A percentile compares a stretch with the other conserved stretches of the same genome.
Evolutionary conservation across 2,329 filamentous ascomycete species (phyloP).

Genomic region (Colletotrichum eleusines): DNA sequence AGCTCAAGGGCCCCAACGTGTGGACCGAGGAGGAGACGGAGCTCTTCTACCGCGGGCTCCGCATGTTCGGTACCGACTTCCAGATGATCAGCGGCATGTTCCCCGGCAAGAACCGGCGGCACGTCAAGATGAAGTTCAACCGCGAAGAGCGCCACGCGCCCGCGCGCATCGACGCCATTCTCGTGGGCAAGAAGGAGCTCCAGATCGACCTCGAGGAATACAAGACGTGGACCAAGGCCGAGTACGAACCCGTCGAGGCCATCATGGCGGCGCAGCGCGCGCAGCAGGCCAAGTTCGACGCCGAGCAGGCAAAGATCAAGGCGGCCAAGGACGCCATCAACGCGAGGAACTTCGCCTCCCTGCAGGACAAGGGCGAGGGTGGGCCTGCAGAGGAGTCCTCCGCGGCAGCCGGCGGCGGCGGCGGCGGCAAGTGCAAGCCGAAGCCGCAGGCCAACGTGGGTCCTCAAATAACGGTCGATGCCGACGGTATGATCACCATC

Average conservation of each 20-base stretch:
- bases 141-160: slow-evolving; percentile 80
- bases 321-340: slow-evolving; percentile 63
- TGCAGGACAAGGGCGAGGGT: slow-evolving; percentile 57
- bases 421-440: slow-evolving; percentile 10
- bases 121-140: slow-evolving; percentile 86
- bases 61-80: slow-evolving; percentile 87
- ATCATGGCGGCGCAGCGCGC: slow-evolving; percentile 68
- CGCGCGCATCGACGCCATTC: slow-evolving; percentile 70
- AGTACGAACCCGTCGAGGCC: slow-evolving; percentile 67
- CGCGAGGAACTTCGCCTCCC: slow-evolving; percentile 61
- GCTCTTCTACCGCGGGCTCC: slow-evolving; percentile 79
- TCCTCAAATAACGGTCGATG: slow-evolving; percentile 36
- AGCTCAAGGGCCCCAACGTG: slow-evolving; percentile 71
- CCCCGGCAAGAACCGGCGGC: slow-evolving; percentile 75
- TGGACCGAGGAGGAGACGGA: slow-evolving; percentile 81
- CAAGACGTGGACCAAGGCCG: slow-evolving; percentile 61
- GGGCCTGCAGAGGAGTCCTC: slow-evolving; percentile 38
- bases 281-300: slow-evolving; percentile 59
- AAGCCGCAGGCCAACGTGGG: slow-evolving; percentile 24
- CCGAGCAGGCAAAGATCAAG: slow-evolving; percentile 56
- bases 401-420: background rate
- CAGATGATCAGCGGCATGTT: slow-evolving; percentile 84
- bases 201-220: slow-evolving; percentile 72
- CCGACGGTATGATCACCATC: slow-evolving; percentile 42
- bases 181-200: slow-evolving; percentile 70